These are phyloP conservation scores for Penicillium tannophilum DNA, from an alignment of 495 filamentous ascomycete genomes.

Conservation along the genomic window DNA sequence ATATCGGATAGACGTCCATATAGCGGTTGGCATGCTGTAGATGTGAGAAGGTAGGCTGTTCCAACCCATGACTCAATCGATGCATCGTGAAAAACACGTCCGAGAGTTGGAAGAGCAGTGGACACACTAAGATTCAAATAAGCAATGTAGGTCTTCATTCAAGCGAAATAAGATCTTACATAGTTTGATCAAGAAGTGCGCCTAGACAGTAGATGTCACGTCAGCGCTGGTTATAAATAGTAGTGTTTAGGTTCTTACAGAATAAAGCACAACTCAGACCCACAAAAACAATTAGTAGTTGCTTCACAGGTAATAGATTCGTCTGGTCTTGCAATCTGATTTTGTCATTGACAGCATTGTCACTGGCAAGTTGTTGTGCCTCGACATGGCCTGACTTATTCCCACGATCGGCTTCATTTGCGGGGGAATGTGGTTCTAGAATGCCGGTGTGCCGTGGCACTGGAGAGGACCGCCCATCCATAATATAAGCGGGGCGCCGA, in stretches of 20 bases:
- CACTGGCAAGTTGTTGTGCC: not conserved
- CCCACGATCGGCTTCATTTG: not conserved
- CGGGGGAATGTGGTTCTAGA: not conserved
- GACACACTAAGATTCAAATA: slow-evolving; percentile 4
- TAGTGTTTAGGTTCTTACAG: not conserved
- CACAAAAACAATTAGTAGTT: slow-evolving; percentile 9
- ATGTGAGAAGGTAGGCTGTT: slow-evolving; percentile 8
- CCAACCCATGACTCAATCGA: slow-evolving; percentile 11
- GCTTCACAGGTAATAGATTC: slow-evolving; percentile 4
- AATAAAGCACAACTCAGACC: slow-evolving; percentile 12
- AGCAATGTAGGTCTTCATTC: not conserved
- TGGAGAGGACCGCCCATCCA: not conserved
- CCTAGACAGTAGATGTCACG: not conserved
- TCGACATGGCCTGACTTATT: not conserved
- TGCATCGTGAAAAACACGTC: slow-evolving; percentile 9
- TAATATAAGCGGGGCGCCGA: not conserved
- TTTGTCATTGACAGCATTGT: slow-evolving; percentile 1
- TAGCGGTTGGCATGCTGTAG: slow-evolving; percentile 10
- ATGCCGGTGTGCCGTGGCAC: not conserved
- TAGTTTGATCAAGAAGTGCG: slow-evolving; percentile 10
- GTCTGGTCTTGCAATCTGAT: slow-evolving; percentile 12
- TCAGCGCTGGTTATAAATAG: not conserved
- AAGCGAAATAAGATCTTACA: not conserved
- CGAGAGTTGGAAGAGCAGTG: slow-evolving; percentile 10
- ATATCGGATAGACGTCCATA: slow-evolving; percentile 12